A percentile compares a stretch with the other conserved stretches of the same genome.
Conservation (phyloP, 2,329 filamentous ascomycete species). For the Verticillium nubilum region DNA sequence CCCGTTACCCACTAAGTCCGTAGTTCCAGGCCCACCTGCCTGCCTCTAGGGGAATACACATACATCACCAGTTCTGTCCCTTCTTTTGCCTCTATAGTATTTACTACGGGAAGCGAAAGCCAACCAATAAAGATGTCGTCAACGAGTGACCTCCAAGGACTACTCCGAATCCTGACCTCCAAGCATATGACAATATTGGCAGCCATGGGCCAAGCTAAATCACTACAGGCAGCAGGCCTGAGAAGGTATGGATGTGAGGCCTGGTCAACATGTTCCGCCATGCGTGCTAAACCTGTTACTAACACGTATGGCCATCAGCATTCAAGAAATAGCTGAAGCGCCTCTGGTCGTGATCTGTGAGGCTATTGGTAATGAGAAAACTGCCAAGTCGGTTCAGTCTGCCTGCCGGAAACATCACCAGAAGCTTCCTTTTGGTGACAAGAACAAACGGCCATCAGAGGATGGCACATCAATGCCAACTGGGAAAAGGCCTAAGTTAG, state of each 20-base stretch:
- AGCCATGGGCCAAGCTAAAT: conserved; percentile 53
- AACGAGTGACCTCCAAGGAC: conserved; percentile 55
- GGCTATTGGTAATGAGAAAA: conserved; percentile 42
- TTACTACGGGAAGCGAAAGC: too few species aligned
- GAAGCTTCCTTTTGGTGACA: background rate
- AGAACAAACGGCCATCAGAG: background rate
- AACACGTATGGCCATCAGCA: conserved; percentile 27
- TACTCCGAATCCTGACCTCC: conserved; percentile 46
- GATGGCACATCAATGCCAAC: background rate
- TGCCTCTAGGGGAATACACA: too few species aligned
- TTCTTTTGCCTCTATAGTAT: too few species aligned
- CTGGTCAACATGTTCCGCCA: conserved; percentile 15
- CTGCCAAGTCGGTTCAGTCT: conserved; percentile 43
- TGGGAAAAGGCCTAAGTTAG: background rate
- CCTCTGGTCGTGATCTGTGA: conserved; percentile 36
- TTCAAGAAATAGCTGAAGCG: conserved; percentile 49
- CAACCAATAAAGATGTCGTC: conserved; percentile 49
- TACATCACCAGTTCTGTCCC: too few species aligned
- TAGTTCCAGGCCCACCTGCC: too few species aligned
- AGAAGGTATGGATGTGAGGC: conserved; percentile 41
- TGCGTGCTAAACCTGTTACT: background rate
- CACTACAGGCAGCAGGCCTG: conserved; percentile 48
- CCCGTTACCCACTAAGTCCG: too few species aligned
- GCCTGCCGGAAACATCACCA: conserved; percentile 39
- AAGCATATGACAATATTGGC: conserved; percentile 55